Percentiles rank a stretch among this genome's conserved stretches.
These are phyloP conservation scores for Mimosa bimucronata DNA, from an alignment of 306 rosid genomes.

Conservation along the genomic window DNA sequence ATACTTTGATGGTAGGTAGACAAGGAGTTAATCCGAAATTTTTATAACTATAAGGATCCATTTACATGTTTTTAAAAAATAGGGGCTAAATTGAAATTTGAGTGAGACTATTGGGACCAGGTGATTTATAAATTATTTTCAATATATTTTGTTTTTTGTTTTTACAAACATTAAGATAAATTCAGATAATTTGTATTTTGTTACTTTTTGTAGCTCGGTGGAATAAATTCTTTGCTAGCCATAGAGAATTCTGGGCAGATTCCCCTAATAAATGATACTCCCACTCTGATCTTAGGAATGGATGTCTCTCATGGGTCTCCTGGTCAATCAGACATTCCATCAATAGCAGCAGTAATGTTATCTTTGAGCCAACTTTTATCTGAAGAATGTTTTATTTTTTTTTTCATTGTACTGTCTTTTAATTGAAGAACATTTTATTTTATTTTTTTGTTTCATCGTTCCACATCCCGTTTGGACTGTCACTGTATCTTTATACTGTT, in stretches of 20 bases:
- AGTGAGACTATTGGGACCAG: not conserved
- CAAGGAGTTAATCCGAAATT: not conserved
- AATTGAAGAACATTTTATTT: not conserved
- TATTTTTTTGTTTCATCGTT: not conserved
- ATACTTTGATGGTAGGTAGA: not conserved
- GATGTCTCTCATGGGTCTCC: constrained; percentile 89
- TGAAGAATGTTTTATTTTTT: not conserved
- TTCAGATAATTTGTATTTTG: constrained; percentile 21
- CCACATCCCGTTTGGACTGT: constrained; percentile 18
- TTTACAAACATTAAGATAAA: not conserved
- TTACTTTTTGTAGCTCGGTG: constrained; percentile 73
- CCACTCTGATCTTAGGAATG: constrained; percentile 94
- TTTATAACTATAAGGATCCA: not conserved
- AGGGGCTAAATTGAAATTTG: not conserved
- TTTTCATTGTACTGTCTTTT: constrained; percentile 23
- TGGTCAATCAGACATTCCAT: constrained; percentile 74
- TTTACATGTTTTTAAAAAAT: not conserved
- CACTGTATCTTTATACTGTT: constrained; percentile 27
- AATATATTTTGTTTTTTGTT: constrained; percentile 3
- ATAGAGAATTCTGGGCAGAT: constrained; percentile 71
- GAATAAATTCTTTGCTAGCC: constrained; percentile 84
- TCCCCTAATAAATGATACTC: constrained; percentile 73
- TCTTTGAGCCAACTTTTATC: not conserved
- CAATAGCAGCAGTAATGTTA: constrained; percentile 79
- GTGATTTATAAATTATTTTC: not conserved